These are phyloP conservation scores for Alternaria triticimaculans DNA, from an alignment of 2,329 filamentous ascomycete species.

Conservation along the genomic window DNA sequence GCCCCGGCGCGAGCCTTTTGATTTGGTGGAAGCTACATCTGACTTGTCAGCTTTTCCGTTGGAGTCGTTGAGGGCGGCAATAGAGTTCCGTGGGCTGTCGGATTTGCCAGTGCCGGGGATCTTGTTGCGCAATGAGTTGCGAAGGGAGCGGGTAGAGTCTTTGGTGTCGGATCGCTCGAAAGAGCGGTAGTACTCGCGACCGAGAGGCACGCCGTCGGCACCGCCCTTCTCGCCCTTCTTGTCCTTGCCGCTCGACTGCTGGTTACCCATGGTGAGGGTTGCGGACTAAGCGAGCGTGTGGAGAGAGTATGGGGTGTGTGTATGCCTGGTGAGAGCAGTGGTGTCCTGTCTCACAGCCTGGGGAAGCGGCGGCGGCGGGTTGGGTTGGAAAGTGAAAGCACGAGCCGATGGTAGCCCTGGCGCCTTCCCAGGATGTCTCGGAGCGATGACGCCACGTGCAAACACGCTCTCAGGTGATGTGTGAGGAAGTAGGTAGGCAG, in stretches of 20 bases:
- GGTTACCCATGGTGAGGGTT: slow-evolving; percentile 73
- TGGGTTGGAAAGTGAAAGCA: slow-evolving; percentile 18
- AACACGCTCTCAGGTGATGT: slow-evolving; percentile 13
- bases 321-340: slow-evolving; percentile 10
- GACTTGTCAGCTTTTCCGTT: slow-evolving; percentile 68
- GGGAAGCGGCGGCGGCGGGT: slow-evolving; percentile 25
- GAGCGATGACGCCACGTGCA: slow-evolving; percentile 26
- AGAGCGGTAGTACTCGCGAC: slow-evolving; percentile 78
- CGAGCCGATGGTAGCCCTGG: slow-evolving; percentile 20
- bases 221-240: slow-evolving; percentile 54
- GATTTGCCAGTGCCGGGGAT: slow-evolving; percentile 75
- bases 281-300: slow-evolving; percentile 16
- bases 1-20: slow-evolving; percentile 51
- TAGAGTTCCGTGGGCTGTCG: slow-evolving; percentile 83
- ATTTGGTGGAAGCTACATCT: slow-evolving; percentile 78
- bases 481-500: slow-evolving; percentile 14
- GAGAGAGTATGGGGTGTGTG: slow-evolving; percentile 10
- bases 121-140: slow-evolving; percentile 82
- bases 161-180: slow-evolving; percentile 93
- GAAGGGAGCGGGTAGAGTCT: slow-evolving; percentile 86
- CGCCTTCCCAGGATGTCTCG: slow-evolving; percentile 20
- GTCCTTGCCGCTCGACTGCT: slow-evolving; percentile 68
- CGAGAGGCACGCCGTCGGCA: slow-evolving; percentile 66
- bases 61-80: slow-evolving; percentile 59
- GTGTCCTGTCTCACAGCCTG: not conserved